Base-by-base conservation (phyloP, 306 rosid genomes). In the Pyrus pyrifolia region DNA sequence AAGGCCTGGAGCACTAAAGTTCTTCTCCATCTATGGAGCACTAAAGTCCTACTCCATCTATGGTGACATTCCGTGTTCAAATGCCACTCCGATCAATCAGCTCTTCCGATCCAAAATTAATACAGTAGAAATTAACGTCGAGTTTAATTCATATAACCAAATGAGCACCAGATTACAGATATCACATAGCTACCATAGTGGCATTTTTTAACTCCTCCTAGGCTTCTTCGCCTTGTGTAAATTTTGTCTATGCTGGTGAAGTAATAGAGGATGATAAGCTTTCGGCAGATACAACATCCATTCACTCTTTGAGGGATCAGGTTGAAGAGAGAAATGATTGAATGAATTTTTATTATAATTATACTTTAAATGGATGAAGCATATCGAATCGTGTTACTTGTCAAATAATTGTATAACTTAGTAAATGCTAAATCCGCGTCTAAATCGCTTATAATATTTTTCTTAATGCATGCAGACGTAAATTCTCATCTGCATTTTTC, bases 211-310 rank as follows among this genome's bases (percentile, higher is more conserved):
- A 86, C 71, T 85, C 86, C 80, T 79, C 35, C 38, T 5, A 33
- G 38, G 38, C 38, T 33, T 86, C 83, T 79, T 90, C 72, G 87
- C 86, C 87, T 86, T 88, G 88, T 42, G 31, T 81, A 86, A 83
- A 79, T 68, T 89, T 83, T 83, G 80, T 83, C 86, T 84, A 71
- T 89, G 88, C 76, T 87, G 85, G 79, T 89, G 90, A 45, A 92
- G 89, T 85, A 95, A 77, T 72, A 95, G 87, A 76, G 99, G 97
- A 80, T 92, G 97, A 83, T 89, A 85, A 76, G 93, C 90, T 83
- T 88, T 92, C 0, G 86, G 90, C 70, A 89, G 82, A 90, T 89
- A 85, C 87, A 90, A 77, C 63, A 82, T 76, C 97, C 99, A 87
- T 79, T 88, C 93, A 79, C 70, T 89, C 63, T 81, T 84, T 75